Evolutionary conservation across 176 grass and related monocot genomes (phyloP), one percentile per base, ranked within the genome.

Genomic region (Avena eriantha): DNA sequence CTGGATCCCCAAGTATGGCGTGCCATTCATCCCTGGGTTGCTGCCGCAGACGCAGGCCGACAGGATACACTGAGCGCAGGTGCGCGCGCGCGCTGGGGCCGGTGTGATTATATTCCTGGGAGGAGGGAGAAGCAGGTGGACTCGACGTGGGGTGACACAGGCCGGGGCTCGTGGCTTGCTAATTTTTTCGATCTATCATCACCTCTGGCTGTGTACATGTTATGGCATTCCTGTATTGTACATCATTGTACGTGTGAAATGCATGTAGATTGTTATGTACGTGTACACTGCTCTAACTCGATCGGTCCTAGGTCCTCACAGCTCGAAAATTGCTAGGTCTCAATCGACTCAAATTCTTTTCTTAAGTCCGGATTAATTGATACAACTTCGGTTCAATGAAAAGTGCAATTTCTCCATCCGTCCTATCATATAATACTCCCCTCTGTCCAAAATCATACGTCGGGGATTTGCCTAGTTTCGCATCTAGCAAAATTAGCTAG

Each of bases 1-100:
- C 5, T 97, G 92, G 95, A 76, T 97, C 17, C 85, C 93, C 14
- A 79, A 82, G 12, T 85, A 58, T 67, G 93, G 81, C 58, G 93
- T 93, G 65, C 93, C 93, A 0, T 95, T 75, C 84, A 91, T 88
- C 78, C 77, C 86, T 1, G 91, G 91, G 7, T 48, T 95, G 41
- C 57, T 93, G 72, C 91, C 89, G 43, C 74, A 83, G 86, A 9
- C 46, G 1, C 9, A 88, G 51, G 2, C 82, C 15, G 75, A 33
- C 16, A 85, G 88, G 82, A 82, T 85, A 87, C 92, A 92, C 84
- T 86, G 69, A 91, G 23, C 48, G 12, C 12, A 49, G 11, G 46
- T 22, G 29, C 4, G 17, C 16, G 36, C 59, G 23, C 15, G 10
- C 14, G 47, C 53, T 17, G 85, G 41, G 78, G n/a, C n/a, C n/a